These are phyloP conservation scores for Boletus fagicola DNA, from an alignment of 768 basidiomycete species.

Conservation along the genomic window DNA sequence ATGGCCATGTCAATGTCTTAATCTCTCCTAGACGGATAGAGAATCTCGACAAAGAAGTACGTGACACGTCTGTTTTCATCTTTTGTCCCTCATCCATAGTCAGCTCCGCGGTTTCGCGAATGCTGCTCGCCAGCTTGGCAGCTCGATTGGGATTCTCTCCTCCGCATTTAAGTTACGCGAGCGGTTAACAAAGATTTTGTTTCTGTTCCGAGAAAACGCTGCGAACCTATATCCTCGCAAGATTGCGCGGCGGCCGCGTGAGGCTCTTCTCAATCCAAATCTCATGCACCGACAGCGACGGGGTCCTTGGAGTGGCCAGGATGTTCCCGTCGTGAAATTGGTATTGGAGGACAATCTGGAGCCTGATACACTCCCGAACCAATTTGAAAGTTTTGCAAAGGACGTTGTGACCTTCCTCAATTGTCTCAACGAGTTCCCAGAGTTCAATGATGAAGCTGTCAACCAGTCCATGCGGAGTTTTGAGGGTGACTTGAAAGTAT, in stretches of 20 bases:
- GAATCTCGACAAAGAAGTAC: conserved; percentile 48
- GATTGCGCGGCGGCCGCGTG: conserved; percentile 38
- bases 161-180: conserved; percentile 52
- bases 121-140: conserved; percentile 53
- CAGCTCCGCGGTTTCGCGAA: conserved; percentile 54
- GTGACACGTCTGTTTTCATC: background rate
- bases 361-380: conserved; percentile 46
- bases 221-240: conserved; percentile 55
- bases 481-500: conserved; percentile 49
- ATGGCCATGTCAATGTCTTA: conserved; percentile 6
- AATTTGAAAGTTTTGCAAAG: conserved; percentile 45
- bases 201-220: conserved; percentile 55
- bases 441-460: conserved; percentile 57
- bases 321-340: conserved; percentile 38
- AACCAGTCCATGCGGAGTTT: too few relatives aligned
- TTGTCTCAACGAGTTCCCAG: conserved; percentile 55
- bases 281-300: conserved; percentile 33
- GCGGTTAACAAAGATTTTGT: conserved; percentile 49
- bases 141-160: conserved; percentile 54
- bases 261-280: conserved; percentile 38
- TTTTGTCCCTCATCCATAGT: conserved; percentile 12
- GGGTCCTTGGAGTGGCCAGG: conserved; percentile 32
- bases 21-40: conserved; percentile 39
- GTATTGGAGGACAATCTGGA: conserved; percentile 42
- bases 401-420: conserved; percentile 54